Evolutionary conservation across 345 rosid species (phyloP).

Genomic region (Brassica napus): Da-Ae NC_063448.1:18547501-18548000

Average conservation of each 20-base stretch:
- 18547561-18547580: neutral
- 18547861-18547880: neutral
- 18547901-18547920: constrained; percentile 1
- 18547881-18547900: neutral
- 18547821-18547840: constrained; percentile 11
- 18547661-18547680: constrained; percentile 98
- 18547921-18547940: constrained; percentile 15
- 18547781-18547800: neutral
- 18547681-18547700: constrained; percentile 94
- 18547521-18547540: constrained; percentile 2
- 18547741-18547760: constrained; percentile 73
- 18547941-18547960: constrained; percentile 69
- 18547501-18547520: neutral
- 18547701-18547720: constrained; percentile 81
- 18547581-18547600: neutral
- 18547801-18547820: constrained; percentile 6
- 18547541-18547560: neutral
- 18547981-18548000: constrained; percentile 55
- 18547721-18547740: constrained; percentile 68
- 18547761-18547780: constrained; percentile 47
- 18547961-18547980: constrained; percentile 58
- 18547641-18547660: constrained; percentile 26
- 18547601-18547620: neutral
- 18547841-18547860: neutral
- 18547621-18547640: neutral